Base-by-base conservation (phyloP, 768 basidiomycete species). In the Suillus discolor region DNA sequence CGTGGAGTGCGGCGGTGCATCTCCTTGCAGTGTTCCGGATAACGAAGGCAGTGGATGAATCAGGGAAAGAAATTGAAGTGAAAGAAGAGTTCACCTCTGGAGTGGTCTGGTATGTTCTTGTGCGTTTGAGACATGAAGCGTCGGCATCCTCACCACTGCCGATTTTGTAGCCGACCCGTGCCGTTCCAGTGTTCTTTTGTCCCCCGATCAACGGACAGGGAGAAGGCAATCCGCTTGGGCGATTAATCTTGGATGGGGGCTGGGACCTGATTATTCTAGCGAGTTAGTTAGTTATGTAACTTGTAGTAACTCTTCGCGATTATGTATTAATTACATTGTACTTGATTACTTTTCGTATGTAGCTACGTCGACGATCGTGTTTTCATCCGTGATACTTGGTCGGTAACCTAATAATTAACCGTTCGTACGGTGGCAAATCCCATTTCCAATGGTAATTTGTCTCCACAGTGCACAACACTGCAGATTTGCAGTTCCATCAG, bases 1-100 rank as follows among this genome's bases (percentile, higher is more conserved):
- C 75, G 9, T 77, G 77, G 76, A 71, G 74, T 55, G 73, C 72
- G 0, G 70, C 78, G 13, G 76, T 74, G 51, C 67, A 70, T 31
- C 72, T 77, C 28, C 57, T 77, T 42, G 65, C 77, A 4, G 57
- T 68, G 18, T 69, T 79, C 47, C 67, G 57, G 28, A 54, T 54
- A 1, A 31, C 28, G 9, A 54, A 54, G 28, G 8, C 57, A 44
- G 78, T 62, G 66, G 76, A 73, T 34, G 51, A 39, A 23, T 41
- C n/a, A 34, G 75, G 77, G 28, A 66, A 41, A n/a, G 73, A 54
- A 31, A 54, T 77, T 18, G 72, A 70, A 45, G 69, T 72, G 0
- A 73, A 70, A 55, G 73, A 74, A 65, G 67, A 73, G 20, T 78
- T 77, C 67, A 75, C 71, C 12, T 63, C 71, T 49, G 76, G 76